Evolutionary conservation across 2,329 filamentous ascomycete species (phyloP).

Genomic region (Neofusicoccum laricinum): DNA sequence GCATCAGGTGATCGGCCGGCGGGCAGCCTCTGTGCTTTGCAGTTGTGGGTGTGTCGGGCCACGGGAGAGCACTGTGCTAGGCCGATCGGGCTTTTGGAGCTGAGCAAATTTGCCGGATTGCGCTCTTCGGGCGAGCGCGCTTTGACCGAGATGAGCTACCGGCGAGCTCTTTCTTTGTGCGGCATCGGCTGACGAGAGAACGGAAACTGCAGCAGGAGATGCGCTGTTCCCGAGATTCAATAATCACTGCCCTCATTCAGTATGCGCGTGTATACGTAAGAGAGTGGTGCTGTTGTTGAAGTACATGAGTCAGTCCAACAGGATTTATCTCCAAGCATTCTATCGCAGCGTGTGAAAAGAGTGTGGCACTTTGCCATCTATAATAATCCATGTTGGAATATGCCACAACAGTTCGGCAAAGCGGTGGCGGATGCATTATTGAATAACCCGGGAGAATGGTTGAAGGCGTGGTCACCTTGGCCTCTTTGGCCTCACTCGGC

Average conservation of each 20-base stretch:
- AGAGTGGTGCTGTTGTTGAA: neutral
- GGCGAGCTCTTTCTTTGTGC: neutral
- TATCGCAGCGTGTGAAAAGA: no score
- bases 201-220: neutral
- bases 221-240: no score
- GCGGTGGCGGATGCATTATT: no score
- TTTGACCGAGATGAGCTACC: neutral
- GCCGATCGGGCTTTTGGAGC: neutral
- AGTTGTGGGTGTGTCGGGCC: neutral
- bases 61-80: neutral
- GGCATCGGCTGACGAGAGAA: neutral
- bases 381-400: no score
- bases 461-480: no score
- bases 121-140: neutral
- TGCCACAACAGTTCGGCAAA: no score
- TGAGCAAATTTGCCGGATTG: conserved; percentile 1
- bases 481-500: no score
- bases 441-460: no score
- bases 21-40: neutral
- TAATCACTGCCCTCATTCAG: neutral
- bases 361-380: no score
- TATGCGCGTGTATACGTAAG: neutral
- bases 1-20: conserved; percentile 8
- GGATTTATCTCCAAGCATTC: no score
- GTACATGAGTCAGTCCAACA: no score